A percentile compares a stretch with the other conserved stretches of the same genome.
phyloP scores from a whole-genome alignment of 257 asterid species.

The Linaria vulgaris region DNA sequence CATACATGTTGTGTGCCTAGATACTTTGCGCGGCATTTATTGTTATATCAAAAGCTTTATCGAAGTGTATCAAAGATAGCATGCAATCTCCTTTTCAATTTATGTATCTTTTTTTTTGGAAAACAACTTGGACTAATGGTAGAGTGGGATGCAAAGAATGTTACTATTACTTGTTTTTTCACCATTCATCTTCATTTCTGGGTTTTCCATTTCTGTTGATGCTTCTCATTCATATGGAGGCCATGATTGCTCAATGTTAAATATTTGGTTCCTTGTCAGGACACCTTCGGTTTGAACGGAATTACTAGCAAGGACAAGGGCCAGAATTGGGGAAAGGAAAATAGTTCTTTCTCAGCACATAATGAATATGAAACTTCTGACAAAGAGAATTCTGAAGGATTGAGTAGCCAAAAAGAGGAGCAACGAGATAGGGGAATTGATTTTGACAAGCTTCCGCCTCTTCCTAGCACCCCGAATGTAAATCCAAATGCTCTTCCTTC shows the following conservation, averaged over 20 bases:
- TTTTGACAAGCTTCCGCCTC: constrained; percentile 73
- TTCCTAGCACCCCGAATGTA: constrained; percentile 69
- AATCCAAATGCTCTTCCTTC: constrained; percentile 14
- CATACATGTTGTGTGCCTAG: constrained; percentile 6
- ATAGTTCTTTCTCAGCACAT: constrained; percentile 41
- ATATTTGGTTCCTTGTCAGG: constrained; percentile 41
- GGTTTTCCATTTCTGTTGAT: too few relatives aligned
- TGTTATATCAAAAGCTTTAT: neutral
- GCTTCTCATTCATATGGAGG: constrained; percentile 20
- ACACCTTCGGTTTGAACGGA: constrained; percentile 72
- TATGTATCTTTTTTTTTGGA: too few relatives aligned
- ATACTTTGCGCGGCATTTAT: too few relatives aligned
- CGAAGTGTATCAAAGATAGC: neutral
- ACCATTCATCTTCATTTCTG: too few relatives aligned
- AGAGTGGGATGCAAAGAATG: too few relatives aligned
- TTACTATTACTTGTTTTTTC: too few relatives aligned
- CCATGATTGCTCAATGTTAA: constrained; percentile 16
- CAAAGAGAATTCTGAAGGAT: constrained; percentile 36
- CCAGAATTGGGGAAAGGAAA: constrained; percentile 87
- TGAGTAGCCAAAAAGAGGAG: constrained; percentile 34
- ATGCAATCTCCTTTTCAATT: constrained; percentile 2
- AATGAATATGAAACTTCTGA: constrained; percentile 37
- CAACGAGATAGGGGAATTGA: constrained; percentile 37
- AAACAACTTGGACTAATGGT: too few relatives aligned
- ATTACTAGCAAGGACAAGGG: constrained; percentile 90